phyloP scores from a whole-genome alignment of 2,329 filamentous ascomycete species.

The Hypomyces rosellus region DNA sequence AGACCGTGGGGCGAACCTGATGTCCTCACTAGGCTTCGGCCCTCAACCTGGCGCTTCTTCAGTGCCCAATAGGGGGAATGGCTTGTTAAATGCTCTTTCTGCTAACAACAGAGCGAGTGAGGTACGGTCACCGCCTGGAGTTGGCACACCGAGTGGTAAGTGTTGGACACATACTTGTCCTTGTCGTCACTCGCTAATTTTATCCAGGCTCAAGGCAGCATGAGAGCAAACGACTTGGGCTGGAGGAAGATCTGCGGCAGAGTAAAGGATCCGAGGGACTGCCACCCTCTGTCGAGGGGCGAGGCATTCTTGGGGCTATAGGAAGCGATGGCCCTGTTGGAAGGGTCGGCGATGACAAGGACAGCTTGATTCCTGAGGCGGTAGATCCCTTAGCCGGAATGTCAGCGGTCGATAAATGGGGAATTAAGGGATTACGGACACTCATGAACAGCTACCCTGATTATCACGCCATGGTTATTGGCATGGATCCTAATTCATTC shows the following conservation, averaged over 20 bases:
- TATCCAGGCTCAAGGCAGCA: constrained; percentile 32
- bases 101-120: constrained; percentile 49
- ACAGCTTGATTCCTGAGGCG: constrained; percentile 32
- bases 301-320: constrained; percentile 40
- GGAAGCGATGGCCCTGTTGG: constrained; percentile 35
- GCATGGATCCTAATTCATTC: constrained; percentile 51
- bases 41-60: constrained; percentile 36
- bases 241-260: constrained; percentile 33
- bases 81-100: constrained; percentile 57
- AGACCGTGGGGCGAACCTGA: constrained; percentile 45
- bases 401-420: constrained; percentile 58
- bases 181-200: neutral
- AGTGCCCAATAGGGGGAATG: constrained; percentile 46
- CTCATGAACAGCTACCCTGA: constrained; percentile 60
- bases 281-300: constrained; percentile 27
- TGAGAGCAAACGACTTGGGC: constrained; percentile 36
- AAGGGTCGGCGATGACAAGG: constrained; percentile 40
- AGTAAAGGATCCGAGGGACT: constrained; percentile 29
- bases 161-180: neutral
- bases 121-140: constrained; percentile 41
- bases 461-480: constrained; percentile 54
- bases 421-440: constrained; percentile 56
- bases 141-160: constrained; percentile 23
- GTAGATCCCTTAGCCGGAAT: constrained; percentile 56
- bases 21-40: constrained; percentile 50